phyloP scores from a whole-genome alignment of 2,329 filamentous ascomycete genomes.

The Hortaea werneckii region DNA sequence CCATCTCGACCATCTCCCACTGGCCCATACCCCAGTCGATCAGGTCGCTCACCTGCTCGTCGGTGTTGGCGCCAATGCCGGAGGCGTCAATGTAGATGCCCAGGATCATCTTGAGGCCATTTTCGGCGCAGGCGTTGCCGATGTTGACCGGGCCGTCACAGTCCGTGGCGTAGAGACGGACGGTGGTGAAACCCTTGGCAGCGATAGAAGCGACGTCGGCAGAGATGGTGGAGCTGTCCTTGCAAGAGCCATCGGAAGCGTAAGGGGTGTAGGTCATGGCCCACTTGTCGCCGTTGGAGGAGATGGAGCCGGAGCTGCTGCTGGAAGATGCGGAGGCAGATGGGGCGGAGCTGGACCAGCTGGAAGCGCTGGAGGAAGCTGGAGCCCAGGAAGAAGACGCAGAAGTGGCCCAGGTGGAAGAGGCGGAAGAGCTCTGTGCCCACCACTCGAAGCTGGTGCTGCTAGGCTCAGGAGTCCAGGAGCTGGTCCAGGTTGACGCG shows the following conservation, averaged over 20 bases:
- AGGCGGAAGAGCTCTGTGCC: not conserved
- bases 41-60: slow-evolving; percentile 63
- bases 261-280: slow-evolving; percentile 42
- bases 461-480: no score
- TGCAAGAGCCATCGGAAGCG: slow-evolving; percentile 33
- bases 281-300: slow-evolving; percentile 33
- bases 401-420: slow-evolving; percentile 1
- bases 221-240: slow-evolving; percentile 29
- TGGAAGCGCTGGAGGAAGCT: not conserved
- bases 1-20: slow-evolving; percentile 66
- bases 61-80: slow-evolving; percentile 47
- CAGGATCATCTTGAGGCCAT: slow-evolving; percentile 70
- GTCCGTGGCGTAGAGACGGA: slow-evolving; percentile 85
- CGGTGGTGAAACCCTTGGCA: slow-evolving; percentile 48
- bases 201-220: slow-evolving; percentile 34
- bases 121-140: slow-evolving; percentile 53
- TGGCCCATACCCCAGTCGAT: slow-evolving; percentile 57
- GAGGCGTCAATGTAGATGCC: slow-evolving; percentile 72
- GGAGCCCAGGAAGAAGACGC: not conserved
- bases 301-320: slow-evolving; percentile 6
- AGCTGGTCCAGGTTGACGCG: not conserved
- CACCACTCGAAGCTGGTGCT: not conserved
- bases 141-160: slow-evolving; percentile 72
- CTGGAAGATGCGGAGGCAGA: not conserved
- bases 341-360: not conserved